Evolutionary conservation across 2,329 filamentous ascomycete species (phyloP).

Genomic region (Ploettnerulaceae sp.): DNA sequence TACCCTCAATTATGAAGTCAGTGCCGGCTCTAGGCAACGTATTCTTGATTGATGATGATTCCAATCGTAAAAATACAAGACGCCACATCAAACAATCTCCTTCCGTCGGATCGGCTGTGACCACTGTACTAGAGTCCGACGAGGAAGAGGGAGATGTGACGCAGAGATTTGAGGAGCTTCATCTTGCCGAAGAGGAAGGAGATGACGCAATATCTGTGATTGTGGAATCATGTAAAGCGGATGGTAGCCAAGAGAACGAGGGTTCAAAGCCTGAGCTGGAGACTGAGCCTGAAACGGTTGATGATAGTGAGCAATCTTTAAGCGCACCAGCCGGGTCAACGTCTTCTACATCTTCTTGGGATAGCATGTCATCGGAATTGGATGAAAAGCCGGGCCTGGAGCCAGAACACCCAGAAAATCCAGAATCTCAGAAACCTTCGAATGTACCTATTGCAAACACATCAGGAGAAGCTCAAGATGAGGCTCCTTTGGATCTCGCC

Average conservation of each 20-base stretch:
- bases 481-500: not conserved
- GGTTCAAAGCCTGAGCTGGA: conserved; percentile 1
- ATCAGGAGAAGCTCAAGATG: not conserved
- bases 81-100: conserved; percentile 76
- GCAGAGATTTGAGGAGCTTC: conserved; percentile 43
- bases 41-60: conserved; percentile 43
- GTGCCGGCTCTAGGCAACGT: conserved; percentile 27
- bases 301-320: not conserved
- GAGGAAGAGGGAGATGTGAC: conserved; percentile 62
- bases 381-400: conserved; percentile 27
- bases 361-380: conserved; percentile 19
- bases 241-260: conserved; percentile 20
- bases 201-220: conserved; percentile 30
- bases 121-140: conserved; percentile 76
- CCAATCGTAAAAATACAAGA: conserved; percentile 67
- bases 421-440: no score
- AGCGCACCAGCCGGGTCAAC: conserved; percentile 7
- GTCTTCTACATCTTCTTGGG: conserved; percentile 19
- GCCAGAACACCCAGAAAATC: conserved; percentile 11
- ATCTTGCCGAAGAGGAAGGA: conserved; percentile 38
- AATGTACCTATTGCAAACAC: no score
- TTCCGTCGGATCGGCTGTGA: conserved; percentile 72
- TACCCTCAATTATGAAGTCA: conserved; percentile 36
- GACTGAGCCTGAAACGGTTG: not conserved
- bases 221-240: conserved; percentile 30